Evolutionary conservation across 179 eudicot genomes (phyloP).

Genomic region (Kewa caespitosa): DNA sequence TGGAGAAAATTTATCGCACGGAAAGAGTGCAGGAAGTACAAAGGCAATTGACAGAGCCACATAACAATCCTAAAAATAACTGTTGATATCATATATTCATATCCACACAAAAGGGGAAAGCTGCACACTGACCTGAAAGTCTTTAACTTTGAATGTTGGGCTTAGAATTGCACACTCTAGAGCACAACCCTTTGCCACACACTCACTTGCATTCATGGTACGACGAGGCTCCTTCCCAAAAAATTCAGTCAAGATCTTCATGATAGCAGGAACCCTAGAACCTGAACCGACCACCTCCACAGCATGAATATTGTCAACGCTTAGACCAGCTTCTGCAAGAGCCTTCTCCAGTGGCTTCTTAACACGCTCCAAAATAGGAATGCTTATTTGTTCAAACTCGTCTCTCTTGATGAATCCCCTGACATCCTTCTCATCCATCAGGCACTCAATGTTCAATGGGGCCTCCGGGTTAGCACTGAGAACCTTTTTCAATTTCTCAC

Average conservation of each 20-base stretch:
- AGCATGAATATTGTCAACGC: constrained; percentile 57
- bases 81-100: neutral
- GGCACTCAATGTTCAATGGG: constrained; percentile 86
- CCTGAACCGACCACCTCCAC: constrained; percentile 93
- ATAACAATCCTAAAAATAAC: no score
- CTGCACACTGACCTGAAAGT: constrained; percentile 60
- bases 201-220: constrained; percentile 96
- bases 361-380: constrained; percentile 82
- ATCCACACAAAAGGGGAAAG: neutral
- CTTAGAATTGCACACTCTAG: constrained; percentile 87
- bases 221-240: constrained; percentile 93
- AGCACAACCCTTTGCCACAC: constrained; percentile 93
- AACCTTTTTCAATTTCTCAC: constrained; percentile 88
- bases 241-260: constrained; percentile 79
- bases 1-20: no score
- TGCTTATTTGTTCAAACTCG: constrained; percentile 77
- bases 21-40: no score
- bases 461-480: constrained; percentile 93
- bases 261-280: constrained; percentile 79
- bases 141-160: constrained; percentile 85
- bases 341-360: constrained; percentile 85
- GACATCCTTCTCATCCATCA: constrained; percentile 95
- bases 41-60: no score
- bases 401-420: constrained; percentile 77
- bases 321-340: constrained; percentile 73